Conservation (phyloP, 139 green algal genomes). For the Chlamydomonas sp. region DNA sequence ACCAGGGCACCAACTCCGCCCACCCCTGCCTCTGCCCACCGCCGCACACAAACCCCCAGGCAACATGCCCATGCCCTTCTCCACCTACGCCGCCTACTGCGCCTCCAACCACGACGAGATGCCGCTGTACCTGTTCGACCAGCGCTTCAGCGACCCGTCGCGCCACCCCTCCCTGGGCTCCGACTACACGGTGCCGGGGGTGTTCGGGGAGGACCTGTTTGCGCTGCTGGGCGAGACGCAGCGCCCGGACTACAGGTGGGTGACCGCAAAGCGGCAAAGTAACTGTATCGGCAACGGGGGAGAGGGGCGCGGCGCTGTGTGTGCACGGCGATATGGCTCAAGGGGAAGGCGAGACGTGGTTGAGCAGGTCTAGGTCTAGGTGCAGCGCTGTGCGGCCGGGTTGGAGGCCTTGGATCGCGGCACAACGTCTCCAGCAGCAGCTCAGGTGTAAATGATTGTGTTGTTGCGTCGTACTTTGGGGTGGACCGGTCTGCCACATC, state of each 20-base stretch:
- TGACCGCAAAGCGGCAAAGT: not conserved
- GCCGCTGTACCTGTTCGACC: constrained; percentile 91
- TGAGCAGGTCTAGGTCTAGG: too few species aligned
- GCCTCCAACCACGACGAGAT: constrained; percentile 47
- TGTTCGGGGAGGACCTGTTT: constrained; percentile 92
- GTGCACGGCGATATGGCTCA: not conserved
- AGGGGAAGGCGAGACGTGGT: too few species aligned
- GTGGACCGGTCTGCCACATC: too few species aligned
- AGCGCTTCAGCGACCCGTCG: constrained; percentile 65
- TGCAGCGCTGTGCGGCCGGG: too few species aligned
- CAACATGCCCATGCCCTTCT: constrained; percentile 75
- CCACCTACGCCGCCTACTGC: constrained; percentile 79
- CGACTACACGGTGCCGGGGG: constrained; percentile 76
- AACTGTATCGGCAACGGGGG: too few species aligned
- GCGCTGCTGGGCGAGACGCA: constrained; percentile 63
- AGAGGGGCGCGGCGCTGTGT: not conserved
- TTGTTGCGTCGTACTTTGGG: too few species aligned
- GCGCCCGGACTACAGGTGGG: constrained; percentile 78
- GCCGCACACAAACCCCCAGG: constrained; percentile 16
- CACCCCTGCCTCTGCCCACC: not conserved
- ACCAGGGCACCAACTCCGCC: not conserved
- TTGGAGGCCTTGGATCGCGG: too few species aligned
- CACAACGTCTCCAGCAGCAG: too few species aligned
- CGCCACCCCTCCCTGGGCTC: constrained; percentile 61
- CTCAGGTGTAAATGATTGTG: too few species aligned